phyloP scores from a whole-genome alignment of 2,329 filamentous ascomycete genomes.

The Rutstroemia sp. region DNA sequence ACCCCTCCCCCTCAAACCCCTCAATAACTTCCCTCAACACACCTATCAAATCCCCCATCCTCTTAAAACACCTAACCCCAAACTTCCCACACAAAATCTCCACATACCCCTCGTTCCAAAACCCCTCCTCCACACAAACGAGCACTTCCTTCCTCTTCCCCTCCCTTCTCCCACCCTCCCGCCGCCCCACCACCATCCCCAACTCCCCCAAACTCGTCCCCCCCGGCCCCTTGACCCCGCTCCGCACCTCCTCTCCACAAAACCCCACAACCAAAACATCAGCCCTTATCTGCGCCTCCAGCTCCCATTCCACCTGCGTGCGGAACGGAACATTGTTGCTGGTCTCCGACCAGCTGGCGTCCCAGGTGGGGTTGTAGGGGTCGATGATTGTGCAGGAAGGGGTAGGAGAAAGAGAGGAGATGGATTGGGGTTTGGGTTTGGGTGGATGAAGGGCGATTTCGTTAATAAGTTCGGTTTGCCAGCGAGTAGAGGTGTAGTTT shows the following conservation, averaged over 20 bases:
- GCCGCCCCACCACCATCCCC: slow-evolving; percentile 61
- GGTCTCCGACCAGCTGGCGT: slow-evolving; percentile 44
- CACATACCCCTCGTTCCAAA: slow-evolving; percentile 54
- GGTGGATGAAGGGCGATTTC: slow-evolving; percentile 1
- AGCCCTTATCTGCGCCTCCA: slow-evolving; percentile 45
- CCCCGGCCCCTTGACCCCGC: slow-evolving; percentile 63
- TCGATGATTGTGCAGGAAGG: slow-evolving; percentile 62
- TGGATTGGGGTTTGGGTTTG: slow-evolving; percentile 52
- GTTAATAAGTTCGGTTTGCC: background rate
- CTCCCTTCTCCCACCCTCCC: slow-evolving; percentile 49
- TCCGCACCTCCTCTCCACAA: slow-evolving; percentile 55
- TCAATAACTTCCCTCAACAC: slow-evolving; percentile 56
- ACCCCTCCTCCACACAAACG: slow-evolving; percentile 59
- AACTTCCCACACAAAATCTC: slow-evolving; percentile 46
- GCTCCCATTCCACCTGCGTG: slow-evolving; percentile 54
- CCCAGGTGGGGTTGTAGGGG: slow-evolving; percentile 50
- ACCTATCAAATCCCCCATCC: slow-evolving; percentile 34
- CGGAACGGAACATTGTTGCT: slow-evolving; percentile 38
- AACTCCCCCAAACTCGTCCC: slow-evolving; percentile 37
- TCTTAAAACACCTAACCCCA: slow-evolving; percentile 37
- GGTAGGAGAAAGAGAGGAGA: slow-evolving; percentile 63
- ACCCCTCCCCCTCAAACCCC: slow-evolving; percentile 19
- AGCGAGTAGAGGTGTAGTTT: slow-evolving; percentile 17
- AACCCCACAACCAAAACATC: slow-evolving; percentile 57
- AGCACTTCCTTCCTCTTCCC: slow-evolving; percentile 71